A percentile compares a stretch with the other conserved stretches of the same genome.
Evolutionary conservation across 352 stramenopile species (phyloP).

Genomic region (Phytophthora litchii): DNA sequence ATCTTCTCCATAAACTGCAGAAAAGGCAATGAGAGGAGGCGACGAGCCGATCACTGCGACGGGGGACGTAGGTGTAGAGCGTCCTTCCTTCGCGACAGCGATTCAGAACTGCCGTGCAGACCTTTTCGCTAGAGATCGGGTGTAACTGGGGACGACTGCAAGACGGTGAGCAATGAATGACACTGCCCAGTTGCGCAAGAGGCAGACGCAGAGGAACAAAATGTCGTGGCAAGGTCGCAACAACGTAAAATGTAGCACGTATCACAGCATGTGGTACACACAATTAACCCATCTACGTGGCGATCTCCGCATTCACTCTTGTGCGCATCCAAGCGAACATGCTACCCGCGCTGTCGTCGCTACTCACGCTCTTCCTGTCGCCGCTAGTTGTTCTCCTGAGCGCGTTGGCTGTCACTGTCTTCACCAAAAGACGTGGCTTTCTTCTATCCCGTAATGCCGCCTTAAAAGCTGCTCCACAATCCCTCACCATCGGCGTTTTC

Average conservation of each 20-base stretch:
- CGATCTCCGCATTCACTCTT: background rate
- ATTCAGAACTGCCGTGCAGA: slow-evolving; percentile 24
- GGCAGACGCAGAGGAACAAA: slow-evolving; percentile 8
- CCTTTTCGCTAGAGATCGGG: too few relatives aligned
- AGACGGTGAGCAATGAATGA: background rate
- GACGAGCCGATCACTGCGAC: too few relatives aligned
- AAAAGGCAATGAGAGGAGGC: background rate
- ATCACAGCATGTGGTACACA: background rate
- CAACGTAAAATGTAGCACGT: background rate
- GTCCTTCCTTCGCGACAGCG: slow-evolving; percentile 2
- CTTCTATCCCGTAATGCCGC: slow-evolving; percentile 30
- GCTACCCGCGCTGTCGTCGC: background rate
- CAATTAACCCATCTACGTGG: slow-evolving; percentile 3
- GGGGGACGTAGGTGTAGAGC: background rate
- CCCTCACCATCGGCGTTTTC: slow-evolving; percentile 90
- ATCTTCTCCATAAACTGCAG: slow-evolving; percentile 23
- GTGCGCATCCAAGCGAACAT: slow-evolving; percentile 5
- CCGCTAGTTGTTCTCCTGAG: slow-evolving; percentile 33
- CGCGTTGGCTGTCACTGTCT: slow-evolving; percentile 34
- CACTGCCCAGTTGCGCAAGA: slow-evolving; percentile 2
- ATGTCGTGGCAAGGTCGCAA: slow-evolving; percentile 2
- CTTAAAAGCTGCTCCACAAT: slow-evolving; percentile 5
- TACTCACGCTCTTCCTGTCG: slow-evolving; percentile 23
- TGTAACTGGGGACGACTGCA: too few relatives aligned
- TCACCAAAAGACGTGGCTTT: slow-evolving; percentile 51